These are phyloP conservation scores for Thielaviopsis ethacetica DNA, from an alignment of 2,329 filamentous ascomycete species.

Conservation along the genomic window DNA sequence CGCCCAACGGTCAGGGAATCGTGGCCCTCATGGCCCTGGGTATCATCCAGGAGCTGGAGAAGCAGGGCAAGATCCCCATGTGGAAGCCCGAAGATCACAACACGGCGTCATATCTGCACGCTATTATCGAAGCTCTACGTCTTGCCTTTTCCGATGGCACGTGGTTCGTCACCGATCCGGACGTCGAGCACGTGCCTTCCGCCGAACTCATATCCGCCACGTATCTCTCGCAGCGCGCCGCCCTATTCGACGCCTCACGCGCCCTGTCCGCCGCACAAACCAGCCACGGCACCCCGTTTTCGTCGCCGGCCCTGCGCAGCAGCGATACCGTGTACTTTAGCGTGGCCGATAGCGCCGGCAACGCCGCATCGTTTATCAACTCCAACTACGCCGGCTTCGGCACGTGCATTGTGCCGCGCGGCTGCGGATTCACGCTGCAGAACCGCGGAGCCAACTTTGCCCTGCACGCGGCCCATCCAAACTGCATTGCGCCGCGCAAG, in stretches of 20 bases:
- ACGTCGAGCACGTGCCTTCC: constrained; percentile 52
- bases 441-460: constrained; percentile 84
- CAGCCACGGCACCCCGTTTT: constrained; percentile 45
- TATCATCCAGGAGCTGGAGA: constrained; percentile 75
- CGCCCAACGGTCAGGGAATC: constrained; percentile 90
- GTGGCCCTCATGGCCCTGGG: constrained; percentile 89
- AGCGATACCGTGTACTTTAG: constrained; percentile 93
- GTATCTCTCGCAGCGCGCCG: constrained; percentile 57
- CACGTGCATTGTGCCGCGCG: constrained; percentile 66
- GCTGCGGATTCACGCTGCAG: constrained; percentile 85
- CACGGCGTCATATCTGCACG: constrained; percentile 64
- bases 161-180: constrained; percentile 83
- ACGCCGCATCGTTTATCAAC: constrained; percentile 94
- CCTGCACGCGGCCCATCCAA: constrained; percentile 56
- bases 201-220: constrained; percentile 50
- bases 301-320: constrained; percentile 60
- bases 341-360: constrained; percentile 64
- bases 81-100: constrained; percentile 66
- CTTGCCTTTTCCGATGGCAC: constrained; percentile 79
- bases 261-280: constrained; percentile 47
- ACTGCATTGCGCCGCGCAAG: constrained; percentile 64
- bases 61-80: constrained; percentile 52
- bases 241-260: constrained; percentile 39
- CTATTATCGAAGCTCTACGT: constrained; percentile 71
- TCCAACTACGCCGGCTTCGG: constrained; percentile 86